These are phyloP conservation scores for Capronia coronata DNA, from an alignment of 2,329 filamentous ascomycete genomes.

Conservation along the genomic window DNA sequence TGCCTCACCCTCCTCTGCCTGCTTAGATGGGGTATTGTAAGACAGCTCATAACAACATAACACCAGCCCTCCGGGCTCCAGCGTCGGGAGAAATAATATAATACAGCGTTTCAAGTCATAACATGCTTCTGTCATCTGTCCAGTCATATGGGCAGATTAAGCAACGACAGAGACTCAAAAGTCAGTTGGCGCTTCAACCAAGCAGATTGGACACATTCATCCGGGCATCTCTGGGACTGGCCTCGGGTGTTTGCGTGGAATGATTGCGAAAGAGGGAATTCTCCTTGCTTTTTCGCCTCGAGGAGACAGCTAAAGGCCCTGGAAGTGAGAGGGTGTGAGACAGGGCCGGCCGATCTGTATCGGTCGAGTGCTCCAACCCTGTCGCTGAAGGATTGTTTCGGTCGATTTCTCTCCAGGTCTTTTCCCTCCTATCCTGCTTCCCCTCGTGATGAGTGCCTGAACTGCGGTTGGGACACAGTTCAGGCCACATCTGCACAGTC, in stretches of 20 bases:
- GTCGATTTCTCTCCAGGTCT: background rate
- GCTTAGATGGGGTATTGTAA: background rate
- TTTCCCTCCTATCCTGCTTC: background rate
- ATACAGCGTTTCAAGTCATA: too few species aligned
- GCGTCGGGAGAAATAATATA: too few species aligned
- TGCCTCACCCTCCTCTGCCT: too few species aligned
- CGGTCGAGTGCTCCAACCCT: background rate
- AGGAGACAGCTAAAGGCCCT: background rate
- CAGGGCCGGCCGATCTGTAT: background rate
- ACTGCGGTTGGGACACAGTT: slow-evolving; percentile 2
- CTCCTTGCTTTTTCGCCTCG: background rate
- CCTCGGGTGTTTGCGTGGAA: background rate
- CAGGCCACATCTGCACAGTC: slow-evolving; percentile 12
- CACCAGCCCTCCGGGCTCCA: background rate
- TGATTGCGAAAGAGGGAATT: background rate
- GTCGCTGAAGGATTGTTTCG: background rate
- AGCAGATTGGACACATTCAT: slow-evolving; percentile 22
- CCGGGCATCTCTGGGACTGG: slow-evolving; percentile 13
- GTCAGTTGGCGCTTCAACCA: slow-evolving; percentile 3
- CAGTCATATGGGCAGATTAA: too few species aligned
- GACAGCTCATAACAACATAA: background rate
- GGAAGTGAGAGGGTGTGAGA: background rate
- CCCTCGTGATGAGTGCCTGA: slow-evolving; percentile 1
- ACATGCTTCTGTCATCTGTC: too few species aligned
- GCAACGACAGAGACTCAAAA: background rate